Percentiles rank a stretch among this genome's conserved stretches.
Evolutionary conservation across 1,139 yeast species (phyloP).

Genomic region (Kodamaea sp.): DNA sequence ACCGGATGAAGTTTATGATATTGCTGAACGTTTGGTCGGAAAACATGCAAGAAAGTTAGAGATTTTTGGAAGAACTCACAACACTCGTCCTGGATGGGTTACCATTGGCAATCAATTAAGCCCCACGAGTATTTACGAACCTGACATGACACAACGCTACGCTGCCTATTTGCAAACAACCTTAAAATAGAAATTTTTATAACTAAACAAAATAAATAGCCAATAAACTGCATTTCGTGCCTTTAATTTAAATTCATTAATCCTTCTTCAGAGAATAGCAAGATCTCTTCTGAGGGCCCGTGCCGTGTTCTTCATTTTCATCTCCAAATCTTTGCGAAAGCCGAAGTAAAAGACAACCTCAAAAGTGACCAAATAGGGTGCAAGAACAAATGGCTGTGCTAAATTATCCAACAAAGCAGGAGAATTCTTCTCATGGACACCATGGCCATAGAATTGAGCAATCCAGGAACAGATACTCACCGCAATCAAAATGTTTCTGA

Average conservation of each 20-base stretch:
- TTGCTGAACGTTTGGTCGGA: slow-evolving; percentile 82
- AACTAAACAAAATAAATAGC: background rate
- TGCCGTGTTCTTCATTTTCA: slow-evolving; percentile 53
- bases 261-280: slow-evolving; percentile 3
- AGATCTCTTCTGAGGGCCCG: slow-evolving; percentile 30
- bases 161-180: slow-evolving; percentile 15
- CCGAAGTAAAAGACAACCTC: slow-evolving; percentile 74
- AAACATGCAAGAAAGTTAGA: slow-evolving; percentile 73
- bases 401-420: slow-evolving; percentile 87
- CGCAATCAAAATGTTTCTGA: slow-evolving; percentile 16
- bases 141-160: slow-evolving; percentile 47
- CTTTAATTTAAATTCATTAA: background rate
- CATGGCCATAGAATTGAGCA: slow-evolving; percentile 89
- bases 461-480: slow-evolving; percentile 65
- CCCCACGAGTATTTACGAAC: slow-evolving; percentile 57
- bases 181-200: background rate
- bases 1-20: slow-evolving; percentile 87
- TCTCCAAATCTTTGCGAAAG: slow-evolving; percentile 49
- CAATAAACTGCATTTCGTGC: background rate
- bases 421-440: slow-evolving; percentile 71
- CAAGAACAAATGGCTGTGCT: slow-evolving; percentile 80
- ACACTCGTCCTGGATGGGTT: slow-evolving; percentile 86
- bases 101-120: slow-evolving; percentile 81
- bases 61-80: slow-evolving; percentile 83
- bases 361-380: slow-evolving; percentile 84